These are phyloP conservation scores for Bipolaris bicolor DNA, from an alignment of 2,329 filamentous ascomycete species.

Conservation along the genomic window DNA sequence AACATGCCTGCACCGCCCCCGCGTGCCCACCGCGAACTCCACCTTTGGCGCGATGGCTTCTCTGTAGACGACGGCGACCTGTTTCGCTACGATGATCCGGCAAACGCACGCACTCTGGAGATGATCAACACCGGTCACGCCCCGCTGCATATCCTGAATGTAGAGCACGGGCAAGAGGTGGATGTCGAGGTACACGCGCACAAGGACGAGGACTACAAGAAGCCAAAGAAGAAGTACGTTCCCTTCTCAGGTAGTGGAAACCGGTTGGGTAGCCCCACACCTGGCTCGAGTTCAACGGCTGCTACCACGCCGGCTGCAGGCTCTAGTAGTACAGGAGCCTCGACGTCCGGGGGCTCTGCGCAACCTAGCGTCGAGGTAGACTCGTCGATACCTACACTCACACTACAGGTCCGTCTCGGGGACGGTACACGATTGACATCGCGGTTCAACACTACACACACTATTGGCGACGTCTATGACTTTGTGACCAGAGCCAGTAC, in stretches of 20 bases:
- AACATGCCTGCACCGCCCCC: constrained; percentile 49
- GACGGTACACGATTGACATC: constrained; percentile 79
- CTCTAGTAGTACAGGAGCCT: constrained; percentile 35
- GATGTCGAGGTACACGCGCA: constrained; percentile 78
- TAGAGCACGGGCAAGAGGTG: constrained; percentile 74
- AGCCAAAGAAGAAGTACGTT: constrained; percentile 75
- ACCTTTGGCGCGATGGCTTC: constrained; percentile 84
- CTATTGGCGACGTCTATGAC: constrained; percentile 76
- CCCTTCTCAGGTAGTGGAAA: constrained; percentile 76
- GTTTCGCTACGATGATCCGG: constrained; percentile 78
- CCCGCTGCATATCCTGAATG: constrained; percentile 78
- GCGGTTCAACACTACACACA: constrained; percentile 81
- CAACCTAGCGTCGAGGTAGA: constrained; percentile 62
- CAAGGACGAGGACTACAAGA: constrained; percentile 74
- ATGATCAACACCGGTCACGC: constrained; percentile 80
- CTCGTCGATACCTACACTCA: constrained; percentile 69
- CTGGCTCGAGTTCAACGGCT: constrained; percentile 57
- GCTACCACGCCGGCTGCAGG: constrained; percentile 46
- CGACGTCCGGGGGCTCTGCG: constrained; percentile 45
- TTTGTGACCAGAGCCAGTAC: constrained; percentile 72
- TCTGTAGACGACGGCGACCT: constrained; percentile 83
- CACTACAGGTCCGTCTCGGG: constrained; percentile 77
- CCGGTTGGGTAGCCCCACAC: constrained; percentile 77
- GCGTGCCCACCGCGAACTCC: constrained; percentile 71
- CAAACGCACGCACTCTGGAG: constrained; percentile 71